A percentile compares a stretch with the other conserved stretches of the same genome.
Evolutionary conservation across 352 stramenopile species (phyloP).

Genomic region (Pythium oligandrum): DNA sequence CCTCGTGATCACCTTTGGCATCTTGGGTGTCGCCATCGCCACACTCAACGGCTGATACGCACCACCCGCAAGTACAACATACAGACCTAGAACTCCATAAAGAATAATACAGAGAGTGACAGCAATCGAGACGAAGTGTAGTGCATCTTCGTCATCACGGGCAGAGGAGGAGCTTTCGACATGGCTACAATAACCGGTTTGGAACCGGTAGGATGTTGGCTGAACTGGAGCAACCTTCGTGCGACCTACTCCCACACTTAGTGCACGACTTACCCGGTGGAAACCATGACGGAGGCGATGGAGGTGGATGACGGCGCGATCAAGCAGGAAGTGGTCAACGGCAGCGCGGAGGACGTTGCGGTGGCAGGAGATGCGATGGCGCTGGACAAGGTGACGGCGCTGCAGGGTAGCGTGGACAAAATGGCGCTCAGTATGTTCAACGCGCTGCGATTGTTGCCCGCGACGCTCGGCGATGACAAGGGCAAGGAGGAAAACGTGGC

Average conservation of each 20-base stretch:
- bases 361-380: constrained; percentile 5
- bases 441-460: constrained; percentile 67
- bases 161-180: too few relatives aligned
- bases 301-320: background rate
- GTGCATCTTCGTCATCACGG: too few relatives aligned
- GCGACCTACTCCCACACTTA: too few relatives aligned
- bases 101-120: constrained; percentile 1
- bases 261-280: too few relatives aligned
- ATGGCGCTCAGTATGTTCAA: constrained; percentile 89
- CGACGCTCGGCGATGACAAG: constrained; percentile 36
- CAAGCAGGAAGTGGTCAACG: background rate
- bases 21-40: constrained; percentile 58
- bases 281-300: background rate
- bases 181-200: too few relatives aligned
- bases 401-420: constrained; percentile 84
- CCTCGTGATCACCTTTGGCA: constrained; percentile 61
- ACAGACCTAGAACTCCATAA: background rate
- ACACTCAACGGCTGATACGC: constrained; percentile 41
- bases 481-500: constrained; percentile 52
- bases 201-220: too few relatives aligned
- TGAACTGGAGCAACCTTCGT: too few relatives aligned
- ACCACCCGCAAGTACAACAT: background rate
- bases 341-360: background rate
- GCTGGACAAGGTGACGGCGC: constrained; percentile 75
- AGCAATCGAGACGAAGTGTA: background rate